phyloP scores from a whole-genome alignment of 345 rosid species.

The Geranium rotundifolium region DNA sequence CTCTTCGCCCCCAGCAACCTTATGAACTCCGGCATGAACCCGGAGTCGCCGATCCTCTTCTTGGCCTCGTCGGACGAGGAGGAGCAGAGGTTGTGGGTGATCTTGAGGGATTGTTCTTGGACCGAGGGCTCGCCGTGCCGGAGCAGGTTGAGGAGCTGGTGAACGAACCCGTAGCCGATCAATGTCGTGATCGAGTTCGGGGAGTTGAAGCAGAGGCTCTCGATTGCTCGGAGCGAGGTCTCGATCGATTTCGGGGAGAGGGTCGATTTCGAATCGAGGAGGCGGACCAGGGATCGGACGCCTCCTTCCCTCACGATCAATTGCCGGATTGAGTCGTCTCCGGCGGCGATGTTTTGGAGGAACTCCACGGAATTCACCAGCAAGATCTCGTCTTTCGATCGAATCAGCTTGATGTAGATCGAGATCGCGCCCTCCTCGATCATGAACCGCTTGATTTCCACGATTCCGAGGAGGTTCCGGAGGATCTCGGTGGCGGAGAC shows the following conservation, averaged over 20 bases:
- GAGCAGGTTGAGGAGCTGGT: constrained; percentile 43
- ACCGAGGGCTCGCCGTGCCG: constrained; percentile 53
- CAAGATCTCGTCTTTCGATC: constrained; percentile 57
- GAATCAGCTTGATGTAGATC: constrained; percentile 49
- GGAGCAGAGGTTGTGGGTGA: constrained; percentile 43
- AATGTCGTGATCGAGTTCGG: constrained; percentile 25
- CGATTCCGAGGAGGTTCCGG: constrained; percentile 67
- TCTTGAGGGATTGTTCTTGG: constrained; percentile 72
- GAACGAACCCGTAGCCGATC: constrained; percentile 43
- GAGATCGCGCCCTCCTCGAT: constrained; percentile 63
- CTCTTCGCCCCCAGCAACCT: constrained; percentile 73
- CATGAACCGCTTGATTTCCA: constrained; percentile 78
- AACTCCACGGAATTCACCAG: constrained; percentile 66
- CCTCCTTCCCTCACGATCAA: constrained; percentile 57
- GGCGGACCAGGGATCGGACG: constrained; percentile 36
- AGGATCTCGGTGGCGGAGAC: constrained; percentile 56
- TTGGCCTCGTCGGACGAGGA: constrained; percentile 50
- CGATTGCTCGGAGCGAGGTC: constrained; percentile 51
- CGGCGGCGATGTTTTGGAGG: constrained; percentile 45
- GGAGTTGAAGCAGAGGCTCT: constrained; percentile 61
- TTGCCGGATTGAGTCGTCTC: constrained; percentile 51
- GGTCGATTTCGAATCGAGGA: constrained; percentile 42
- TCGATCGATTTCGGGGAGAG: constrained; percentile 55
- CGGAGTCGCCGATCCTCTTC: constrained; percentile 60
- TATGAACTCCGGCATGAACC: constrained; percentile 72